phyloP scores from a whole-genome alignment of 2,329 filamentous ascomycete genomes.

The Keithomyces neogunnii region DNA sequence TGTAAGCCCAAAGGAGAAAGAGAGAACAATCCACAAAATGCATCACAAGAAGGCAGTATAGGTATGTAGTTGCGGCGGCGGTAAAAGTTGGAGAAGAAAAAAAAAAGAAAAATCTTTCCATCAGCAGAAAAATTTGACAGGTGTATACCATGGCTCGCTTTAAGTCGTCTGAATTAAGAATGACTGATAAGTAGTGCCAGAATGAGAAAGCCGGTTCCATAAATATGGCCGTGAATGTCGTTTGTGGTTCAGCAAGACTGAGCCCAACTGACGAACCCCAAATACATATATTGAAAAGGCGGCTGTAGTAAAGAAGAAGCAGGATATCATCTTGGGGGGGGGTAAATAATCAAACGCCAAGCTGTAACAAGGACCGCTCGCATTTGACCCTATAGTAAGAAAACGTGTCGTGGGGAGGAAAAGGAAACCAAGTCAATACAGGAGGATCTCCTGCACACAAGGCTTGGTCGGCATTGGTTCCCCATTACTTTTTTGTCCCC shows the following conservation, averaged over 20 bases:
- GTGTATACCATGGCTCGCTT: not conserved
- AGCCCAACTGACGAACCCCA: not conserved
- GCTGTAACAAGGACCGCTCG: not conserved
- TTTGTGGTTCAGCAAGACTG: not conserved
- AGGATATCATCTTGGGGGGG: not conserved
- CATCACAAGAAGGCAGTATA: not conserved
- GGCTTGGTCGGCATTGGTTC: no score
- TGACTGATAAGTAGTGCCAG: not conserved
- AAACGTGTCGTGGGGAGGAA: not conserved
- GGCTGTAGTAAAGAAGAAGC: not conserved
- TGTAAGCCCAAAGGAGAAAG: no score
- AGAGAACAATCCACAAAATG: not conserved
- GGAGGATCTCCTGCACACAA: no score
- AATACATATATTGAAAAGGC: not conserved
- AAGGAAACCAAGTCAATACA: not conserved
- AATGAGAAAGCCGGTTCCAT: not conserved
- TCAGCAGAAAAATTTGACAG: not conserved
- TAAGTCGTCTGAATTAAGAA: not conserved
- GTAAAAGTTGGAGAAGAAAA: no score
- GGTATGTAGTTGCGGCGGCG: not conserved
- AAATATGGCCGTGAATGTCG: not conserved
- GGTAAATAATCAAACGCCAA: not conserved
- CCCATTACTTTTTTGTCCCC: no score
- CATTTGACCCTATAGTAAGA: not conserved
- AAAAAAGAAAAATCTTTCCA: not conserved